These are phyloP conservation scores for Aspergillus neoniger DNA, from an alignment of 2,329 filamentous ascomycete species.

Conservation along the genomic window DNA sequence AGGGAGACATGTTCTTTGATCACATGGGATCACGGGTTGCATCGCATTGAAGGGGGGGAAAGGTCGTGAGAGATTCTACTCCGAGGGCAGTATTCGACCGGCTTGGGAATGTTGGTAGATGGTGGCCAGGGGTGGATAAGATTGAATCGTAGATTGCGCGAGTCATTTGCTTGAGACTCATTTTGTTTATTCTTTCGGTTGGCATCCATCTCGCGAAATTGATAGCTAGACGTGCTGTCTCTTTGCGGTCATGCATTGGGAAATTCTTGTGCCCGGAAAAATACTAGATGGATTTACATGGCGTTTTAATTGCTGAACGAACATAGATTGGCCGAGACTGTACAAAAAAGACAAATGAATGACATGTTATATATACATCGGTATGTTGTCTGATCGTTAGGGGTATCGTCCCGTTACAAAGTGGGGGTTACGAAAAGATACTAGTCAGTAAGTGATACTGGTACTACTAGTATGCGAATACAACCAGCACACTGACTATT, in stretches of 20 bases:
- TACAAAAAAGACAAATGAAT: neutral
- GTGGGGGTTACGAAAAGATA: too few species aligned
- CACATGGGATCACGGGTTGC: conserved; percentile 45
- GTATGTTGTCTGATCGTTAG: neutral
- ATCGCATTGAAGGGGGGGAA: conserved; percentile 19
- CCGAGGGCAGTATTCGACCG: neutral
- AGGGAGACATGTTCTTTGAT: conserved; percentile 46
- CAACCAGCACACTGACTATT: too few species aligned
- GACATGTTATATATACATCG: neutral
- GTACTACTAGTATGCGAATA: too few species aligned
- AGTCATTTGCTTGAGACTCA: neutral
- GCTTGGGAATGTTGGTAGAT: neutral
- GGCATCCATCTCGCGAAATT: neutral
- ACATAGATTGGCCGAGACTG: neutral
- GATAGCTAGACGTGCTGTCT: neutral
- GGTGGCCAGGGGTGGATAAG: neutral
- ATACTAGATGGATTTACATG: conserved; percentile 15
- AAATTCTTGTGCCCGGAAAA: neutral
- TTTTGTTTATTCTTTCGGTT: neutral
- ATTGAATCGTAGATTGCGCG: neutral
- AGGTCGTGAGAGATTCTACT: neutral
- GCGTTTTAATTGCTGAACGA: conserved; percentile 7
- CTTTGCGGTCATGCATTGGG: neutral
- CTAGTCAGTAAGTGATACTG: too few species aligned
- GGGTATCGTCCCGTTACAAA: too few species aligned